Evolutionary conservation across 805 yeast genomes (phyloP).

Genomic region (Candida patagonica): DNA sequence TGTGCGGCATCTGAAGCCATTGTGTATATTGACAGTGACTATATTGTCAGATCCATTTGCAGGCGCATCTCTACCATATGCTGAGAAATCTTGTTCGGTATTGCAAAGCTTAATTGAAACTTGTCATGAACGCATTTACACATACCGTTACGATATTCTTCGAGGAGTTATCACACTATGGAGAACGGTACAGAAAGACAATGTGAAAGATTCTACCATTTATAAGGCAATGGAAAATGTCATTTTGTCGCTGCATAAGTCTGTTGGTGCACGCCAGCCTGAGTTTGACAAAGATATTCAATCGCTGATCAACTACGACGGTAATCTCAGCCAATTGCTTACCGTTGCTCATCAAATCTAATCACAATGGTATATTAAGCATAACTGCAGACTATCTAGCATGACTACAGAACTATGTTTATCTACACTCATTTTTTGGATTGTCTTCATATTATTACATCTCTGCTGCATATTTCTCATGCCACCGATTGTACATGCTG

Average conservation of each 20-base stretch:
- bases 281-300: not conserved
- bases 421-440: not conserved
- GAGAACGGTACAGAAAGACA: conserved; percentile 8
- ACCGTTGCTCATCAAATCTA: too few species aligned
- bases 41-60: conserved; percentile 26
- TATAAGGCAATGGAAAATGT: not conserved
- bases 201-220: not conserved
- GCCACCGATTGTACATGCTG: too few species aligned
- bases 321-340: not conserved
- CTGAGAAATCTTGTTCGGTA: conserved; percentile 10
- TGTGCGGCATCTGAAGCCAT: conserved; percentile 18
- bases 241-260: not conserved
- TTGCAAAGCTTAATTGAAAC: conserved; percentile 11
- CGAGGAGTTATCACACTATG: conserved; percentile 20
- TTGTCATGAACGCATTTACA: conserved; percentile 21
- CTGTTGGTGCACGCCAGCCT: not conserved
- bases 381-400: too few species aligned
- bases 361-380: too few species aligned
- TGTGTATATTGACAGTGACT: conserved; percentile 18
- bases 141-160: conserved; percentile 23
- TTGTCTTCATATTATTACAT: not conserved
- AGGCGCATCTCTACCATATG: conserved; percentile 15
- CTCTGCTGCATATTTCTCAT: not conserved
- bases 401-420: too few species aligned
- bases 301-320: not conserved